A percentile compares a stretch with the other conserved stretches of the same genome.
Conservation (phyloP, 805 yeast species). For the Ogataea henricii region DNA sequence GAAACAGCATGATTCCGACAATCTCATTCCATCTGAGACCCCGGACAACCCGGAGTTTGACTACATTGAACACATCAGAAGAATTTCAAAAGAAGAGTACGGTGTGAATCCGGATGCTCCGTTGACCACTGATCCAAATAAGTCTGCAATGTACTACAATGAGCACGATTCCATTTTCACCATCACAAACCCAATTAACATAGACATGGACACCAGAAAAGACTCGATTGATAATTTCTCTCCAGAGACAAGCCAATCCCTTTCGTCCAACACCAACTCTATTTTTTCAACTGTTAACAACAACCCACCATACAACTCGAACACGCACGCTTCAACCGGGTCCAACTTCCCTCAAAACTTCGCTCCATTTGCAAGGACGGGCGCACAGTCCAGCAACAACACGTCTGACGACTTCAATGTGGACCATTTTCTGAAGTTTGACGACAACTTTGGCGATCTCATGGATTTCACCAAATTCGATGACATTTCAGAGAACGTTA, state of each 20-base stretch:
- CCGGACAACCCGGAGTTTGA: slow-evolving; percentile 36
- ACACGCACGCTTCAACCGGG: background rate
- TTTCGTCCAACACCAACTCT: slow-evolving; percentile 28
- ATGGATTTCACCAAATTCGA: slow-evolving; percentile 32
- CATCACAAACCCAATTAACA: slow-evolving; percentile 28
- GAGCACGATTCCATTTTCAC: slow-evolving; percentile 19
- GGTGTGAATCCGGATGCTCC: slow-evolving; percentile 30
- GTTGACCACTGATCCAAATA: slow-evolving; percentile 2
- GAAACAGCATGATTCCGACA: slow-evolving; percentile 23
- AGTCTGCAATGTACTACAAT: slow-evolving; percentile 13
- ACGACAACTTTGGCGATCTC: slow-evolving; percentile 30
- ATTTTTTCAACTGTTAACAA: slow-evolving; percentile 19
- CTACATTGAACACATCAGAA: slow-evolving; percentile 40
- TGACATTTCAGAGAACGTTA: slow-evolving; percentile 9
- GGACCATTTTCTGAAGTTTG: slow-evolving; percentile 36
- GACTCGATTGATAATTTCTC: slow-evolving; percentile 25
- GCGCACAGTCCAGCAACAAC: slow-evolving; percentile 9
- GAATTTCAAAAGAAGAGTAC: slow-evolving; percentile 38
- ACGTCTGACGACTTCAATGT: slow-evolving; percentile 32
- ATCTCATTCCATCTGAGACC: slow-evolving; percentile 16
- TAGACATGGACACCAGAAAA: slow-evolving; percentile 22
- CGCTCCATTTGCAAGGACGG: background rate
- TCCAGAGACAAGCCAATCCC: slow-evolving; percentile 31
- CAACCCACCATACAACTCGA: slow-evolving; percentile 10
- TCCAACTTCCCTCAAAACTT: background rate